phyloP scores from a whole-genome alignment of 192 early-diverging fungal genomes.

The Thamnidium elegans region DNA sequence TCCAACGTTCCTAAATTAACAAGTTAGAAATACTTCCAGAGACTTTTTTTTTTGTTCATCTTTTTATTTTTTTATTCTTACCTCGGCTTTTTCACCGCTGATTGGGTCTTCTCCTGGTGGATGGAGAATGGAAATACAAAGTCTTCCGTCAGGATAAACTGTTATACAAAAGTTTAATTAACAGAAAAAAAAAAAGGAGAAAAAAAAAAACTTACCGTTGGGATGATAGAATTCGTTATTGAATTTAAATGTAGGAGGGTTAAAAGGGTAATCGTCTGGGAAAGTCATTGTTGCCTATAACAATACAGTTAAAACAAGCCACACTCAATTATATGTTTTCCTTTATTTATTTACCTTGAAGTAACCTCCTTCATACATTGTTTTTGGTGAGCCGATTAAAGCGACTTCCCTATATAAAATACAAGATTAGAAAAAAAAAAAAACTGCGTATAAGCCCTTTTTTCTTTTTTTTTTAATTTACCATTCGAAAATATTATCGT shows the following conservation, averaged over 20 bases:
- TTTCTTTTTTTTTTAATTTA: conserved; percentile 14
- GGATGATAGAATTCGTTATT: conserved; percentile 89
- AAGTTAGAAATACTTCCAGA: background rate
- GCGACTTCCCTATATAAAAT: conserved; percentile 38
- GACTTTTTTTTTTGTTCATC: too few species aligned
- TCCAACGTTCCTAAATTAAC: conserved; percentile 66
- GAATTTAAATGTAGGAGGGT: conserved; percentile 90
- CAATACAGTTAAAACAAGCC: conserved; percentile 5
- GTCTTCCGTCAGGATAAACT: conserved; percentile 85
- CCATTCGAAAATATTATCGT: conserved; percentile 47
- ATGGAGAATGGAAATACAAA: conserved; percentile 96
- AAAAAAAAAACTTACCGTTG: conserved; percentile 51
- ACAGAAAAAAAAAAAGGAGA: too few species aligned
- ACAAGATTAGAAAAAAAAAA: background rate
- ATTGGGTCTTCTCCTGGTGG: conserved; percentile 92
- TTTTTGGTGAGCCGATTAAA: conserved; percentile 45
- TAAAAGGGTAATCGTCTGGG: conserved; percentile 88
- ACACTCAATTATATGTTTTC: background rate
- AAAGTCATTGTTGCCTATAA: conserved; percentile 69
- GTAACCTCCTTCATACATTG: conserved; percentile 50
- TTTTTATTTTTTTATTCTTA: conserved; percentile 17
- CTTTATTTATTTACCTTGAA: conserved; percentile 38
- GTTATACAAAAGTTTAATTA: background rate
- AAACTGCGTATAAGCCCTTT: background rate
- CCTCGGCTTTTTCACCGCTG: conserved; percentile 69